Percentiles rank a stretch among this genome's conserved stretches.
Evolutionary conservation across 495 filamentous ascomycete species (phyloP).

Genomic region (Cercophora scortea): DNA sequence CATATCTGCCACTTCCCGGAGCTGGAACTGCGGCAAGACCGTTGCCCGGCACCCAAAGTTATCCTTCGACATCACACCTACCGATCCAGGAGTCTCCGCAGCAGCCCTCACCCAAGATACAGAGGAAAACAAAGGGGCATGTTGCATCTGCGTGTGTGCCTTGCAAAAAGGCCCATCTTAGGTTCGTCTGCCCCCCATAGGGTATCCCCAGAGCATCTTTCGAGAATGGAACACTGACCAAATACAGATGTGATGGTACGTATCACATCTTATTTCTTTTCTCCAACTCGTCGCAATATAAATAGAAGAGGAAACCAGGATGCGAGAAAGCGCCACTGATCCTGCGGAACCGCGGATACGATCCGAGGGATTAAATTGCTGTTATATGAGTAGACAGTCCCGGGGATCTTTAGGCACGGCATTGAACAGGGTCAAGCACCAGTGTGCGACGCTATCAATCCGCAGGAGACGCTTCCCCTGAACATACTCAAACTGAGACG

Average conservation of each 20-base stretch:
- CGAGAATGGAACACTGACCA: conserved; percentile 8
- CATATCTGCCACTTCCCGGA: conserved; percentile 28
- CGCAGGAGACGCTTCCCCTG: conserved; percentile 7
- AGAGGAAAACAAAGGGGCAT: conserved; percentile 86
- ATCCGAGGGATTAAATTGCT: conserved; percentile 21
- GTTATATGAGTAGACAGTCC: conserved; percentile 23
- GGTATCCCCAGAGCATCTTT: conserved; percentile 1
- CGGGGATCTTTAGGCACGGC: conserved; percentile 22
- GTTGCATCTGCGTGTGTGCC: conserved; percentile 96
- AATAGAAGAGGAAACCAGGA: conserved; percentile 15
- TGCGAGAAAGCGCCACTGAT: conserved; percentile 10
- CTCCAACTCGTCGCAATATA: conserved; percentile 12
- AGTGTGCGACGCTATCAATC: conserved; percentile 18
- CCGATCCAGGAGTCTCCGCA: conserved; percentile 26
- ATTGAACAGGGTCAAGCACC: conserved; percentile 17
- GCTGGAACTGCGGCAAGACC: conserved; percentile 13
- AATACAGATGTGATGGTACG: conserved; percentile 44
- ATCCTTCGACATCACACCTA: conserved; percentile 25
- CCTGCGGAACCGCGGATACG: conserved; percentile 16
- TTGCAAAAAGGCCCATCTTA: conserved; percentile 91
- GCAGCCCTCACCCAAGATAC: conserved; percentile 50
- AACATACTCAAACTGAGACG: conserved; percentile 16
- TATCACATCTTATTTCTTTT: conserved; percentile 15
- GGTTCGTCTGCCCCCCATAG: conserved; percentile 28
- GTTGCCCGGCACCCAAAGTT: conserved; percentile 21